Conservation (phyloP, 176 grass and related monocot species). For the Phyllostachys edulis region DNA sequence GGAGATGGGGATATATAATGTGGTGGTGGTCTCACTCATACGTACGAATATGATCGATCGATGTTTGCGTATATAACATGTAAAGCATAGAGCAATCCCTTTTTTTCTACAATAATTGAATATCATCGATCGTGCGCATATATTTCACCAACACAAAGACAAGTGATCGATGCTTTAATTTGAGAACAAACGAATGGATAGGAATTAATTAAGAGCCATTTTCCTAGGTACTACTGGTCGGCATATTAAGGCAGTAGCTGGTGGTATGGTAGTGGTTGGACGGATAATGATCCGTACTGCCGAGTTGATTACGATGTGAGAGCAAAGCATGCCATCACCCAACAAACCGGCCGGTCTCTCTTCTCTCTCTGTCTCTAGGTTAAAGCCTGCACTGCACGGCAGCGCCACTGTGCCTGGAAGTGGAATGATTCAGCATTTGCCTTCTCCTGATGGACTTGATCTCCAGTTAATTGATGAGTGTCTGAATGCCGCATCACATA, state of each 20-base stretch:
- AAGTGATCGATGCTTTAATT: background rate
- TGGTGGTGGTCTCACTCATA: no score
- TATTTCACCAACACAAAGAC: background rate
- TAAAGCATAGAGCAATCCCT: background rate
- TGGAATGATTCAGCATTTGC: background rate
- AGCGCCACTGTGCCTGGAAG: no score
- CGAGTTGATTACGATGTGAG: background rate
- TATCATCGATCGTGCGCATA: background rate
- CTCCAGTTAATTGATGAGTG: background rate
- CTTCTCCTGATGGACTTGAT: background rate
- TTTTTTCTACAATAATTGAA: background rate
- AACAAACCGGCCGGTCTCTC: background rate
- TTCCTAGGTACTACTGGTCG: background rate
- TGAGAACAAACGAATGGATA: background rate
- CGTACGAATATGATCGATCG: no score
- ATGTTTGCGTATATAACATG: background rate
- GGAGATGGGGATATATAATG: no score
- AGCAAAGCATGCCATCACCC: background rate
- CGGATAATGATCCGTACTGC: background rate
- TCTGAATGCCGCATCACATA: no score
- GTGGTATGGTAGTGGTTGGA: constrained; percentile 20
- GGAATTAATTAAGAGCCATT: background rate
- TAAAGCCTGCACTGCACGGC: no score
- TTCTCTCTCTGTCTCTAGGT: background rate
- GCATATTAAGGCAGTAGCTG: background rate